Evolutionary conservation across 139 green algal species (phyloP).

Genomic region (Raphidocelis subcapitata): DNA sequence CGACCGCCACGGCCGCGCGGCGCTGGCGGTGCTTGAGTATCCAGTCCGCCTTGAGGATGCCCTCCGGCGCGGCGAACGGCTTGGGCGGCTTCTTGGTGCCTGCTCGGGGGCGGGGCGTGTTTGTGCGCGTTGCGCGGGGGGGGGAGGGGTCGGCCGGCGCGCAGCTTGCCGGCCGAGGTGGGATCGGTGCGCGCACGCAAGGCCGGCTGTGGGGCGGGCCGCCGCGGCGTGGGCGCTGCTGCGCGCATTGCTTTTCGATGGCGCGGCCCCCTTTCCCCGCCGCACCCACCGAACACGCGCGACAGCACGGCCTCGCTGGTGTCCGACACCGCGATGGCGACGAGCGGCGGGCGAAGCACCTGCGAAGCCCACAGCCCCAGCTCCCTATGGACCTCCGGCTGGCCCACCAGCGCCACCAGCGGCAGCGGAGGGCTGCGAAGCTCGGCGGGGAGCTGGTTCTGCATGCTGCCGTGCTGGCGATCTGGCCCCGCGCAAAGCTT

Average conservation of each 20-base stretch:
- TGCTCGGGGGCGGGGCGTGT: background rate
- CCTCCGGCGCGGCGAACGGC: slow-evolving; percentile 24
- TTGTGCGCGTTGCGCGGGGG: background rate
- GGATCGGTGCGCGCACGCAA: background rate
- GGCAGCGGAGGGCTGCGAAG: slow-evolving; percentile 24
- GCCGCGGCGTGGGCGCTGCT: background rate
- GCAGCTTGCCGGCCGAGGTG: background rate
- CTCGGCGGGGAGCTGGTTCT: slow-evolving; percentile 14
- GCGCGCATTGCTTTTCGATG: background rate
- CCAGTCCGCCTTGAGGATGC: slow-evolving; percentile 44
- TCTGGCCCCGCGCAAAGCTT: no score
- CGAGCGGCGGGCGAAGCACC: slow-evolving; percentile 9
- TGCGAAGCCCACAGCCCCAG: slow-evolving; percentile 16
- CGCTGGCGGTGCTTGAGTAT: slow-evolving; percentile 44
- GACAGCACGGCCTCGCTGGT: slow-evolving; percentile 12
- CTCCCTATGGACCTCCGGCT: slow-evolving; percentile 30
- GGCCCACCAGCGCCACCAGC: slow-evolving; percentile 19
- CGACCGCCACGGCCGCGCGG: slow-evolving; percentile 39
- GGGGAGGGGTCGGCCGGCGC: background rate
- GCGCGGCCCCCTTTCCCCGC: background rate
- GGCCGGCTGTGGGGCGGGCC: background rate
- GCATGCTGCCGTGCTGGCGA: slow-evolving; percentile 2
- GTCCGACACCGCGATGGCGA: slow-evolving; percentile 17
- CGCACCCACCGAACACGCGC: slow-evolving; percentile 22
- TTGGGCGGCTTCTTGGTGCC: slow-evolving; percentile 2